Percentiles rank a stretch among this genome's conserved stretches.
Conservation (phyloP, 129 eudicot genomes). For the Ambrosia trifida region DNA sequence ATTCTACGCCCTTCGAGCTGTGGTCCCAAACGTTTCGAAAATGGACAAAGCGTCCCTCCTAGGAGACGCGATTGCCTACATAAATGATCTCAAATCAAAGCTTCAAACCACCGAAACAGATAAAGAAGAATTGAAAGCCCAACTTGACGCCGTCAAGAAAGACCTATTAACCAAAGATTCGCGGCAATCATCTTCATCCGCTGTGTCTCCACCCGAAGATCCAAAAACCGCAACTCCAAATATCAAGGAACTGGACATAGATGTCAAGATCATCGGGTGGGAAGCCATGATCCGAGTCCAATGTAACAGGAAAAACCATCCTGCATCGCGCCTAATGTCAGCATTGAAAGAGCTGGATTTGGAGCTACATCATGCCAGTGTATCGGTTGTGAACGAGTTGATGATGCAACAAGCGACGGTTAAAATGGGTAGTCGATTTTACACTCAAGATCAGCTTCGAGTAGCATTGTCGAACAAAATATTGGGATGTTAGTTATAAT, state of each 20-base stretch:
- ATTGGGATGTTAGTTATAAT: constrained; percentile 33
- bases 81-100: constrained; percentile 74
- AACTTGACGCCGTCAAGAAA: constrained; percentile 49
- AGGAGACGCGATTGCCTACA: constrained; percentile 90
- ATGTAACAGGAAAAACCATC: constrained; percentile 67
- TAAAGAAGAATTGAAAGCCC: constrained; percentile 55
- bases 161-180: constrained; percentile 50
- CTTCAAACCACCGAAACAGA: constrained; percentile 46
- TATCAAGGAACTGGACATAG: constrained; percentile 52
- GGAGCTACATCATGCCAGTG: constrained; percentile 88
- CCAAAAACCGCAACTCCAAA: constrained; percentile 18
- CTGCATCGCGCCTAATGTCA: constrained; percentile 75
- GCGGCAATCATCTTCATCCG: constrained; percentile 19
- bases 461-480: constrained; percentile 51
- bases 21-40: constrained; percentile 85
- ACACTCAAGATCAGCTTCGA: constrained; percentile 75
- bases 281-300: constrained; percentile 81
- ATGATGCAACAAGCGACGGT: constrained; percentile 94
- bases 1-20: constrained; percentile 82
- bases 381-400: constrained; percentile 75
- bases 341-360: constrained; percentile 74
- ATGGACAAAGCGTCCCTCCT: constrained; percentile 93
- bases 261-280: constrained; percentile 80
- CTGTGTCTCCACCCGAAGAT: constrained; percentile 32
- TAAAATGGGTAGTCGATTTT: constrained; percentile 69